Evolutionary conservation across 495 filamentous ascomycete species (phyloP).

Genomic region (Hyaloscypha hepaticicola): DNA sequence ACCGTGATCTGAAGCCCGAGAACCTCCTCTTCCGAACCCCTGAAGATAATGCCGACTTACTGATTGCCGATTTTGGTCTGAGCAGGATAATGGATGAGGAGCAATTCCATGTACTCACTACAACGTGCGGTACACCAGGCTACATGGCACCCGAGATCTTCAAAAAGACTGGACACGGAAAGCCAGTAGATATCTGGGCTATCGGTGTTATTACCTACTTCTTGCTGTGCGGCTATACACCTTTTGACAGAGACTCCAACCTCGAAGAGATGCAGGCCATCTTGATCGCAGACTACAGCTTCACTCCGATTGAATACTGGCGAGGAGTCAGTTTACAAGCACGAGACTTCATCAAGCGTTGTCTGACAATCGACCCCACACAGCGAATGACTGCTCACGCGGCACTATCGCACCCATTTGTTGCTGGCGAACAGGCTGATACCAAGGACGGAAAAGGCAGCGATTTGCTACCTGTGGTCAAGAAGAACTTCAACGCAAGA

Average conservation of each 20-base stretch:
- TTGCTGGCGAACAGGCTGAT: constrained; percentile 54
- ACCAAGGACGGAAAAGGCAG: constrained; percentile 49
- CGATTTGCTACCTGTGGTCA: constrained; percentile 87
- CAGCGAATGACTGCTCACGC: constrained; percentile 92
- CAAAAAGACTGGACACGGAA: constrained; percentile 84
- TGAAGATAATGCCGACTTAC: constrained; percentile 80
- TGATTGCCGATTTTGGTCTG: constrained; percentile 96
- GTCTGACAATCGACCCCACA: constrained; percentile 83
- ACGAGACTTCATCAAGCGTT: constrained; percentile 84
- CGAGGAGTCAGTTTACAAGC: constrained; percentile 82
- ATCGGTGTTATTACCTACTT: constrained; percentile 96
- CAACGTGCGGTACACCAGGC: constrained; percentile 94
- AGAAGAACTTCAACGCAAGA: constrained; percentile 98
- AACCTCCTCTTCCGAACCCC: constrained; percentile 78
- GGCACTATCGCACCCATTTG: constrained; percentile 85
- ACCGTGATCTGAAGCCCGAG: constrained; percentile 77
- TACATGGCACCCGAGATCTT: constrained; percentile 98
- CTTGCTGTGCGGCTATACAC: constrained; percentile 95
- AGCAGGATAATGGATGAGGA: constrained; percentile 98
- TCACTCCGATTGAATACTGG: constrained; percentile 97
- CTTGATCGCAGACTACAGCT: constrained; percentile 91
- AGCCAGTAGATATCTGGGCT: constrained; percentile 93
- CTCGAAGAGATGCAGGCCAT: constrained; percentile 99
- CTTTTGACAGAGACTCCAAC: constrained; percentile 96
- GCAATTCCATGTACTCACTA: constrained; percentile 96